These are phyloP conservation scores for Candida tetrigidarum DNA, from an alignment of 1,139 yeast species.

Conservation along the genomic window DNA sequence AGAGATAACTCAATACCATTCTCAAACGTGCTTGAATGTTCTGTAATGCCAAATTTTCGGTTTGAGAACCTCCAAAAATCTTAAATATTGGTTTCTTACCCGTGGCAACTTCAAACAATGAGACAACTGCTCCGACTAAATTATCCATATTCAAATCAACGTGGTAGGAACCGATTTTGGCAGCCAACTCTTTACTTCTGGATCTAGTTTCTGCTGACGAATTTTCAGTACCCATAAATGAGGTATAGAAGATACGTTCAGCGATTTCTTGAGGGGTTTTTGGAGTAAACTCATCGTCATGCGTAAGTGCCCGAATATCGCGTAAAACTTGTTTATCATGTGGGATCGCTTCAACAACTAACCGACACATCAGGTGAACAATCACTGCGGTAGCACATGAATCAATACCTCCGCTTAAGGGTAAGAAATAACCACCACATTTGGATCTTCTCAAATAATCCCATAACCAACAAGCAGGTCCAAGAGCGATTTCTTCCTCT, in stretches of 20 bases:
- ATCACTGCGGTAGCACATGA: conserved; percentile 97
- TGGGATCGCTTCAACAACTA: conserved; percentile 67
- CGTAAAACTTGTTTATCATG: conserved; percentile 65
- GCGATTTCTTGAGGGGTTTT: conserved; percentile 77
- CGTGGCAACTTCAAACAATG: conserved; percentile 84
- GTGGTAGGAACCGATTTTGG: conserved; percentile 84
- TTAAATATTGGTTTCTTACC: conserved; percentile 88
- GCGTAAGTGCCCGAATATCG: conserved; percentile 72
- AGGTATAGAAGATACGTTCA: conserved; percentile 75
- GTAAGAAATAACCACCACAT: conserved; percentile 90
- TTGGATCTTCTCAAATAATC: conserved; percentile 90
- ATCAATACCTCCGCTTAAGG: conserved; percentile 96
- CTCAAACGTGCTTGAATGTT: conserved; percentile 95
- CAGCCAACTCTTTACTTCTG: conserved; percentile 81
- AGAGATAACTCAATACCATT: conserved; percentile 91
- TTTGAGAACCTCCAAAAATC: conserved; percentile 89
- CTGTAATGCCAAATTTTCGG: conserved; percentile 92
- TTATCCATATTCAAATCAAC: conserved; percentile 90
- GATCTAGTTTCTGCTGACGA: conserved; percentile 85
- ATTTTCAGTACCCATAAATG: conserved; percentile 95
- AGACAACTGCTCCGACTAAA: conserved; percentile 72
- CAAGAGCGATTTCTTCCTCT: conserved; percentile 95
- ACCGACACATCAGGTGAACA: conserved; percentile 90
- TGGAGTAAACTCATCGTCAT: conserved; percentile 65
- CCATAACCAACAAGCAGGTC: conserved; percentile 99